Evolutionary conservation across 2,329 filamentous ascomycete genomes (phyloP), one percentile per base, ranked within the genome.

Genomic region (Aspergillus ustus): DNA sequence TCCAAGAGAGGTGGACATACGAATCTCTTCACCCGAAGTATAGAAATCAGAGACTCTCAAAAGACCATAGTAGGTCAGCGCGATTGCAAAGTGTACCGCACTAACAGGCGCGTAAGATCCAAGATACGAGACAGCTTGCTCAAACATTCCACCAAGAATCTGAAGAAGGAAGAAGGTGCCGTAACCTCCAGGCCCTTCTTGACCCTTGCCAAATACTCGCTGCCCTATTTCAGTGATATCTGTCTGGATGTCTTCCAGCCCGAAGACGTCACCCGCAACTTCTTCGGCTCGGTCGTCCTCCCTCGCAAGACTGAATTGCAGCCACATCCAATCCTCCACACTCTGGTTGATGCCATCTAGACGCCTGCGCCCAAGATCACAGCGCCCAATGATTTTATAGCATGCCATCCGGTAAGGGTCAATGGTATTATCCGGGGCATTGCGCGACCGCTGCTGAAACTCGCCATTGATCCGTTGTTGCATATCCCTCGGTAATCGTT

Each of bases 321-420:
- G 72, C 87, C 87, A 89, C 64, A 88, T 82, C 86, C 86, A 89
- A 67, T 89, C 87, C 68, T 89, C 86, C 69, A 88, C 84, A 37
- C 81, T 83, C 70, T 86, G 84, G 46, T 80, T 84, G 63, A 89
- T 81, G 4, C 80, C 78, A 49, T 87, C 85, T 40, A 89, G 76
- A 62, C 80, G 85, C 58, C 85, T 81, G 48, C 82, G 81, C 52
- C 77, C 80, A 61, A 89, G 78, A 65, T 89, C 87, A 71, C 87
- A 89, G 53, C 87, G 92, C 50, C 96, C 95, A 69, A 99, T 90
- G 64, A 99, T 89, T 83, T 99, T 98, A 84, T 98, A 98, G 76
- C 95, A 97, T 52, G 94, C 93, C 88, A 97, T 93, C 57, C 93
- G 89, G 81, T 96, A 99, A 28, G 95, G 95, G 75, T 99, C 95